Evolutionary conservation across 306 rosid genomes (phyloP).

Genomic region (Citrullus colocynthis): DNA sequence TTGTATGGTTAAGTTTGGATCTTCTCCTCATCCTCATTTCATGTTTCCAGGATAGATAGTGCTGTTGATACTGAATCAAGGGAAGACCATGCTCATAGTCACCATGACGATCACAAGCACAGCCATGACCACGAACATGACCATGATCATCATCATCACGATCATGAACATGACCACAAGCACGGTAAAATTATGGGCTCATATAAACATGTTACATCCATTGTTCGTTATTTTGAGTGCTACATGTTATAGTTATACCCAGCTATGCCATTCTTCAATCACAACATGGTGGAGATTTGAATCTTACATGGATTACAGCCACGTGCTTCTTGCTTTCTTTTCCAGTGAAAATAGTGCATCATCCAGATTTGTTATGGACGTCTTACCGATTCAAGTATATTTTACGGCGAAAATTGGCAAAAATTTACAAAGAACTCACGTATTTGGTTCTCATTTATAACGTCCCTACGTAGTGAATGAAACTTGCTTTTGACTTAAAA

Average conservation of each 20-base stretch:
- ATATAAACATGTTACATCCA: neutral
- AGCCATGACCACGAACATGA: slow-evolving; percentile 13
- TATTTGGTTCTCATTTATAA: neutral
- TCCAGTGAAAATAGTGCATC: neutral
- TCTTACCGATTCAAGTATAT: neutral
- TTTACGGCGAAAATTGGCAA: neutral
- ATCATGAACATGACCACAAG: slow-evolving; percentile 46
- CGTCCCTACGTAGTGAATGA: neutral
- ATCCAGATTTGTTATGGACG: neutral
- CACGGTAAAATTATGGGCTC: slow-evolving; percentile 43
- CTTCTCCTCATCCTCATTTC: slow-evolving; percentile 4
- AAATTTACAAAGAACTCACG: neutral
- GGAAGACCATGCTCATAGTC: slow-evolving; percentile 48
- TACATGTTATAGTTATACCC: neutral
- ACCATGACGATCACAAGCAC: slow-evolving; percentile 27
- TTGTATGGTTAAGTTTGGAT: slow-evolving; percentile 10
- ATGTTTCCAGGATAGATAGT: slow-evolving; percentile 64
- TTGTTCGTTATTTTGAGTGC: neutral
- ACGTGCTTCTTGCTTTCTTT: neutral
- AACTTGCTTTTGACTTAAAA: neutral
- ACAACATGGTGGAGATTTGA: neutral
- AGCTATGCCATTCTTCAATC: neutral
- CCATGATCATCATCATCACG: slow-evolving; percentile 23
- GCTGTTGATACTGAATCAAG: slow-evolving; percentile 48
- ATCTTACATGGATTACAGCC: neutral